Base-by-base conservation (phyloP, 2,329 filamentous ascomycete species). In the Fusarium chuoi region DNA sequence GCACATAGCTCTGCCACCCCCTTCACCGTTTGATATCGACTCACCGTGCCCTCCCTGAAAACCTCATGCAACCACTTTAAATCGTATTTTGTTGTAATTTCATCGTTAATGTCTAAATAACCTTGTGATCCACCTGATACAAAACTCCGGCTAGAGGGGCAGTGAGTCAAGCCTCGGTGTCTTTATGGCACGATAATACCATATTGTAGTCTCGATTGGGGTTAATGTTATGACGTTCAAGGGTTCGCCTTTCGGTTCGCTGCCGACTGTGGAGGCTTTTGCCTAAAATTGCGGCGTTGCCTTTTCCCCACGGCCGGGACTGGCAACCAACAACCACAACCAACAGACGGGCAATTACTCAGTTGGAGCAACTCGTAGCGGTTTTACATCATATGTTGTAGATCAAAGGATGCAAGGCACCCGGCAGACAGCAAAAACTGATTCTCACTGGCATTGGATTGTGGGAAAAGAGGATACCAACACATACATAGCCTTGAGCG, bases 261-360 rank as follows among this genome's bases (percentile, higher is more conserved):
- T 52, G 26, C 52, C 63, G 54, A 52, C 33, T 59, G 75, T 76
- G 75, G 75, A 77, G 58, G 75, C 68, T 62, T 73, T 70, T 77
- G 75, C 75, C 75, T 77, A 77, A 67, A 77, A 63, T 57, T 60
- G 61, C 60, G 65, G 65, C 64, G 44, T 49, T 54, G 54, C 54
- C 33, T 42, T 36, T 59, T 59, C 66, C 62, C 67, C 60, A 70
- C 60, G 66, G 57, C 42, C 38, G 30, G 48, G 39, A 70, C 56
- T 63, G 63, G 14, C 17, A 64, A 58, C 58, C 65, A 70, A 65
- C 56, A 63, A 57, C 51, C 65, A 52, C 56, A 49, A 11, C 42
- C n/a, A 45, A 28, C 45, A 28, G 14, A 22, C 45, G 41, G 33
- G 26, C 35, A 24, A 69, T 55, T 41, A 7, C n/a, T 36, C 33